phyloP scores from a whole-genome alignment of 352 stramenopile species.

The Phytophthora tubulina region DNA sequence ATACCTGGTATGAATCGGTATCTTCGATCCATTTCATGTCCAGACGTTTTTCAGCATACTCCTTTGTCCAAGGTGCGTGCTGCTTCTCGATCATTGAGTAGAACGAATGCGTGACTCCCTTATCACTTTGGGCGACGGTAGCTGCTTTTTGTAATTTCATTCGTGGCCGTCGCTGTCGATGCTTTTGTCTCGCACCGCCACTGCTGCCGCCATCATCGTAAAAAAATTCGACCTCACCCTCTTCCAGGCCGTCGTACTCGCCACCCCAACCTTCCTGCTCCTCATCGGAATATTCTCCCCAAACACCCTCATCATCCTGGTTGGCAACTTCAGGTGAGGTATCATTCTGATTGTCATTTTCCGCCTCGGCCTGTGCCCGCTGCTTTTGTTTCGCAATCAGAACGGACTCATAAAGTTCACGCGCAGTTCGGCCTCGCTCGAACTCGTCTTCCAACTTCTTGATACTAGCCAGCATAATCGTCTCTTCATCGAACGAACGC shows the following conservation, averaged over 20 bases:
- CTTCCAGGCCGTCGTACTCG: not conserved
- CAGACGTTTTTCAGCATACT: conserved; percentile 54
- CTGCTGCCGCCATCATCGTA: conserved; percentile 5
- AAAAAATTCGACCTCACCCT: not conserved
- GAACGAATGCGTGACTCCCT: conserved; percentile 82
- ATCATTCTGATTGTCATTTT: conserved; percentile 9
- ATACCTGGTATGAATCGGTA: conserved; percentile 69
- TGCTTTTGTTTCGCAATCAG: conserved; percentile 64
- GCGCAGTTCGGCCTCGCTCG: conserved; percentile 72
- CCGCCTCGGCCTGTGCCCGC: conserved; percentile 23
- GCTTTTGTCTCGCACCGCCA: conserved; percentile 15
- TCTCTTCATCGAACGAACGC: conserved; percentile 81
- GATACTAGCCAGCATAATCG: conserved; percentile 73
- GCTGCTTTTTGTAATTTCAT: conserved; percentile 54
- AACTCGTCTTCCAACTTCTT: conserved; percentile 83
- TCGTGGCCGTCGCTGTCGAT: conserved; percentile 13
- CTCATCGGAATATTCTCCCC: conserved; percentile 28
- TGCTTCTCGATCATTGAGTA: conserved; percentile 68
- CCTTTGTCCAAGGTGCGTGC: conserved; percentile 44
- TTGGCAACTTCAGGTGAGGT: not conserved
- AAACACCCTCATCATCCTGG: conserved; percentile 11
- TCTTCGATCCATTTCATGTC: conserved; percentile 49
- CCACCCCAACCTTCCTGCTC: conserved; percentile 25
- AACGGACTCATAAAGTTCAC: conserved; percentile 81
- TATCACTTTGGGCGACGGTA: conserved; percentile 55